Evolutionary conservation across 1,139 yeast genomes (phyloP), one percentile per base, ranked within the genome.

Genomic region (Meyerozyma guilliermondii): DNA sequence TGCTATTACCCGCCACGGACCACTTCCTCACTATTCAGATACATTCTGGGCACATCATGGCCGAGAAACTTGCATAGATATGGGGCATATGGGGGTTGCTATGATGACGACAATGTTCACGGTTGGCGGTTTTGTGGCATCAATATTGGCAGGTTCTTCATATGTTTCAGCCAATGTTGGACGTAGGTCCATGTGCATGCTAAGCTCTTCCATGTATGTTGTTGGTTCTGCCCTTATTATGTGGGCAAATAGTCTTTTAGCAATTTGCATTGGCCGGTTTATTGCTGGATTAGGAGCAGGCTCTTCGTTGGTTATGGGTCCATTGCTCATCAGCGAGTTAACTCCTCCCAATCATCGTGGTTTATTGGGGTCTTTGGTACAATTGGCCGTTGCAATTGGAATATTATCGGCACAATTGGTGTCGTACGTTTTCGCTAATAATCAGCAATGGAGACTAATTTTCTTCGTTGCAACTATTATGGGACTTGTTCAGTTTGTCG

Each of bases 271-370:
- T 1, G 74, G 74, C 0, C 50, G 74, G 16, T 53, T 68, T 27
- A 40, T 65, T 9, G 56, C 56, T 41, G 74, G 74, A 1, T 39
- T 65, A n/a, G 74, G 67, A 4, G 70, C 72, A 1, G 74, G 74
- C 1, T 54, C 66, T 9, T 57, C 70, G 1, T 58, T 68, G 41
- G 66, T 68, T 11, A 60, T 66, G 35, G 62, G 72, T 7, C 74
- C 74, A 1, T 62, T 69, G 23, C 55, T 68, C 41, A 58, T 69
- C 33, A 68, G 62, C 47, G 74, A 68, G 43, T 46, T 68, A 30
- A 59, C 74, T 2, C 73, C 74, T 0, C 50, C 58, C 13, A 66
- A 66, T 46, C 71, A 66, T 42, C 50, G 72, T 24, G 74, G 74
- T 5, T 58, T 67, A 13, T 49, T 69, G 42, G 74, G 74, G 0